Conservation (phyloP, 179 eudicot genomes). For the Camellia oleifera region DNA sequence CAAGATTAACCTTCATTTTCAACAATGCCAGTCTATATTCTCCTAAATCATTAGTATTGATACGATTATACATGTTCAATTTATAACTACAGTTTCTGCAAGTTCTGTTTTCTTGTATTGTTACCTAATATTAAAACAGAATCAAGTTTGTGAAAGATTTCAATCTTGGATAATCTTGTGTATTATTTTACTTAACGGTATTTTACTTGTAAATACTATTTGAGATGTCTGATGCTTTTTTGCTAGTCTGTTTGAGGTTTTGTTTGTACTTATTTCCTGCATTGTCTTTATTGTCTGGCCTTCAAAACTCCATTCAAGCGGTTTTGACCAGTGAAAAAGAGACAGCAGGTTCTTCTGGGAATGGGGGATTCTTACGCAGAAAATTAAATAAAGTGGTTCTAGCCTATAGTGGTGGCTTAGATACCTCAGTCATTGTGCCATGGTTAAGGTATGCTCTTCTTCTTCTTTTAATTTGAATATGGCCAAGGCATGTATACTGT, state of each 20-base stretch:
- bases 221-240: conserved; percentile 4
- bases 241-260: not conserved
- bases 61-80: not conserved
- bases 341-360: conserved; percentile 34
- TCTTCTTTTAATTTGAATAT: conserved; percentile 13
- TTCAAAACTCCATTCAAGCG: conserved; percentile 45
- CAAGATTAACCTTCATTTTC: not conserved
- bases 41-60: not conserved
- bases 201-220: not conserved
- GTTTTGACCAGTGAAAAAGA: conserved; percentile 55
- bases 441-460: conserved; percentile 69
- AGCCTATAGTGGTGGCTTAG: conserved; percentile 97
- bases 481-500: conserved; percentile 48
- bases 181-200: not conserved
- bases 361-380: conserved; percentile 46
- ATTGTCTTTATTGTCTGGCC: not conserved
- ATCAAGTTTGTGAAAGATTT: not conserved
- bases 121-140: not conserved
- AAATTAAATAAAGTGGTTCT: conserved; percentile 91
- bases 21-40: not conserved
- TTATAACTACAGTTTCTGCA: not conserved
- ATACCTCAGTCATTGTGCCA: conserved; percentile 97
- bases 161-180: not conserved
- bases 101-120: not conserved
- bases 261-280: not conserved